Evolutionary conservation across 2,329 filamentous ascomycete species (phyloP).

Genomic region (Hirsutella rhossiliensis): DNA sequence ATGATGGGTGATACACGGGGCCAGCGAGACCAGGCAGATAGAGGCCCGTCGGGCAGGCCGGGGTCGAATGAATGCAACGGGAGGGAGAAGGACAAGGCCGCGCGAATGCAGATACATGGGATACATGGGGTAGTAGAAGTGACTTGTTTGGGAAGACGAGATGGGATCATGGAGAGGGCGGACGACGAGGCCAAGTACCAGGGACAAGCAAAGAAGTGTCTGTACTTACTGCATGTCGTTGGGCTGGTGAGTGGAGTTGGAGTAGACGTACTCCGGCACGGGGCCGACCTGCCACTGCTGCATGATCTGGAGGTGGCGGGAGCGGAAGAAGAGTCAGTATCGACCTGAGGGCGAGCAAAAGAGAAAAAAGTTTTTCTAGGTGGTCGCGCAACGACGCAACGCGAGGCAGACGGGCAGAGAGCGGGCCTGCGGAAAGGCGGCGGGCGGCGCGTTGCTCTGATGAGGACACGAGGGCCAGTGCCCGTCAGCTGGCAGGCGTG

Average conservation of each 20-base stretch:
- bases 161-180: slow-evolving; percentile 2
- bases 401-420: slow-evolving; percentile 4
- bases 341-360: slow-evolving; percentile 6
- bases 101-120: neutral
- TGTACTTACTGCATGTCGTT: slow-evolving; percentile 48
- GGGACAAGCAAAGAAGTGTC: slow-evolving; percentile 19
- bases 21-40: neutral
- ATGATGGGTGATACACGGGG: slow-evolving; percentile 12
- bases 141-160: neutral
- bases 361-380: slow-evolving; percentile 3
- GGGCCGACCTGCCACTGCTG: slow-evolving; percentile 51
- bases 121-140: slow-evolving; percentile 3
- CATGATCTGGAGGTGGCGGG: slow-evolving; percentile 33
- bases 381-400: slow-evolving; percentile 3
- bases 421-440: slow-evolving; percentile 3
- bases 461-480: slow-evolving; percentile 4
- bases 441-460: slow-evolving; percentile 3
- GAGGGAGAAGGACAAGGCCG: neutral
- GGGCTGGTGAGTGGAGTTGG: slow-evolving; percentile 39
- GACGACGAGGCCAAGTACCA: slow-evolving; percentile 11
- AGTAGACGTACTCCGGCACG: slow-evolving; percentile 47
- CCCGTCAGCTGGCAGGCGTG: slow-evolving; percentile 5
- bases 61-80: neutral
- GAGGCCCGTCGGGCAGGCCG: neutral
- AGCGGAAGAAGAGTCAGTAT: slow-evolving; percentile 11